phyloP scores from a whole-genome alignment of 1,284 basidiomycete genomes.

The Ustilago crameri region DNA sequence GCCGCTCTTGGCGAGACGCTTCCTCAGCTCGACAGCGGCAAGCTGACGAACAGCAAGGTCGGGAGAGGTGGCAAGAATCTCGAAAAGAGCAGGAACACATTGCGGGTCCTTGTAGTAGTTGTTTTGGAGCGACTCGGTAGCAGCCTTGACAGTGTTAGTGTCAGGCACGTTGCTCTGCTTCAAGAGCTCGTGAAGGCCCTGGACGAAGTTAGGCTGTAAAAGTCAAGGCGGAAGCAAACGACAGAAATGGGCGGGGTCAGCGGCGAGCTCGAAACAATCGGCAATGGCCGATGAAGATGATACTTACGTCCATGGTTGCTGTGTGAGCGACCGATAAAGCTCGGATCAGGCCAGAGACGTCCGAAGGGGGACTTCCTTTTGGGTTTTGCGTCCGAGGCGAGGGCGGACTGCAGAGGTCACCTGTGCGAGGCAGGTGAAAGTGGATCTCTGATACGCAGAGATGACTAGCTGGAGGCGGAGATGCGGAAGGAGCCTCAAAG shows the following conservation, averaged over 20 bases:
- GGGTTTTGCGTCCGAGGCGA: not conserved
- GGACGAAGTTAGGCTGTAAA: slow-evolving; percentile 56
- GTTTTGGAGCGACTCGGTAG: slow-evolving; percentile 80
- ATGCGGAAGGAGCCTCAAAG: slow-evolving; percentile 9
- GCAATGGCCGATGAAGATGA: not conserved
- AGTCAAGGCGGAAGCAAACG: not conserved
- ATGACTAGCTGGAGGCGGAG: not conserved
- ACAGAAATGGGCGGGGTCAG: not conserved
- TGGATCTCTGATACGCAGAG: slow-evolving; percentile 11
- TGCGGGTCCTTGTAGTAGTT: slow-evolving; percentile 81
- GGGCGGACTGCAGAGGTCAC: slow-evolving; percentile 9
- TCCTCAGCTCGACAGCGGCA: slow-evolving; percentile 96
- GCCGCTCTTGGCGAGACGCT: slow-evolving; percentile 84
- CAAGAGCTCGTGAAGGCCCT: slow-evolving; percentile 63
- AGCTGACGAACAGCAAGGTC: slow-evolving; percentile 88
- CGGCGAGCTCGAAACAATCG: not conserved
- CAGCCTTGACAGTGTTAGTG: slow-evolving; percentile 64
- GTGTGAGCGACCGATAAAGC: slow-evolving; percentile 4
- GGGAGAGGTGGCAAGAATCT: slow-evolving; percentile 85
- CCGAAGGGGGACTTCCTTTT: not conserved
- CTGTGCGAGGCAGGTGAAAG: slow-evolving; percentile 9
- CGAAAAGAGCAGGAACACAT: slow-evolving; percentile 91
- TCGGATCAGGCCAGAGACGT: slow-evolving; percentile 14
- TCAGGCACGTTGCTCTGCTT: slow-evolving; percentile 67
- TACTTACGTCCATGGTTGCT: slow-evolving; percentile 36